These are phyloP conservation scores for Corniculantispora saksenae DNA, from an alignment of 2,329 filamentous ascomycete genomes.

Conservation along the genomic window DNA sequence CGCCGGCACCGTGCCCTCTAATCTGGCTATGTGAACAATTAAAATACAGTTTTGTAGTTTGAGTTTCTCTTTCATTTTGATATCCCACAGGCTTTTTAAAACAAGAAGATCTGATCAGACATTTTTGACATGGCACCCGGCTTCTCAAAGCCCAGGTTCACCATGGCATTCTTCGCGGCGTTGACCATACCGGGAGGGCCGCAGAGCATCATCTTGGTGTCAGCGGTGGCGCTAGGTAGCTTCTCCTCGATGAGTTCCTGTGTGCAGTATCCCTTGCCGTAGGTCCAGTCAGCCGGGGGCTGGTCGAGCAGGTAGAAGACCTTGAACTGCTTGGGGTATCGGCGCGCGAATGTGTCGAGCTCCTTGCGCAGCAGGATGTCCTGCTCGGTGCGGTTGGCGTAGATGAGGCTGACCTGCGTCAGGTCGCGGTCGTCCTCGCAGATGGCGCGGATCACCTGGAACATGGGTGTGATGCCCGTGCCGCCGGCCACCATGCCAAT, in stretches of 20 bases:
- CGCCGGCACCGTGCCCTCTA: not conserved
- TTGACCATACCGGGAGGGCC: constrained; percentile 63
- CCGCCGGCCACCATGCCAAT: constrained; percentile 58
- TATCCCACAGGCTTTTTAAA: constrained; percentile 36
- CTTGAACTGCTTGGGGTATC: constrained; percentile 55
- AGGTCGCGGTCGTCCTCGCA: constrained; percentile 57
- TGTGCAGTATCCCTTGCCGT: constrained; percentile 52
- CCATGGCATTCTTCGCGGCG: constrained; percentile 53
- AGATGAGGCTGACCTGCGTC: constrained; percentile 58
- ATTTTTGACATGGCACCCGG: constrained; percentile 53
- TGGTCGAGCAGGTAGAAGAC: constrained; percentile 57
- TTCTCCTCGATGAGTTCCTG: constrained; percentile 49
- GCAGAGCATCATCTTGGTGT: constrained; percentile 36
- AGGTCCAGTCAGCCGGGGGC: constrained; percentile 48
- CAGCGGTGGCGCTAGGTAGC: constrained; percentile 48
- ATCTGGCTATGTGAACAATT: not conserved
- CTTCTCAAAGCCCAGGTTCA: constrained; percentile 50
- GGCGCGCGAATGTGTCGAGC: constrained; percentile 53
- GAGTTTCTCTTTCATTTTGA: not conserved
- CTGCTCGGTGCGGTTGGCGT: constrained; percentile 58
- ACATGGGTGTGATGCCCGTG: constrained; percentile 35
- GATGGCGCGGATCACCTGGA: constrained; percentile 62
- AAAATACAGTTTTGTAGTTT: not conserved
- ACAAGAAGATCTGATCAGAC: constrained; percentile 57
- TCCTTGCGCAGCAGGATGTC: constrained; percentile 61